phyloP scores from a whole-genome alignment of 768 basidiomycete species.

The Podaxis sp. region DNA sequence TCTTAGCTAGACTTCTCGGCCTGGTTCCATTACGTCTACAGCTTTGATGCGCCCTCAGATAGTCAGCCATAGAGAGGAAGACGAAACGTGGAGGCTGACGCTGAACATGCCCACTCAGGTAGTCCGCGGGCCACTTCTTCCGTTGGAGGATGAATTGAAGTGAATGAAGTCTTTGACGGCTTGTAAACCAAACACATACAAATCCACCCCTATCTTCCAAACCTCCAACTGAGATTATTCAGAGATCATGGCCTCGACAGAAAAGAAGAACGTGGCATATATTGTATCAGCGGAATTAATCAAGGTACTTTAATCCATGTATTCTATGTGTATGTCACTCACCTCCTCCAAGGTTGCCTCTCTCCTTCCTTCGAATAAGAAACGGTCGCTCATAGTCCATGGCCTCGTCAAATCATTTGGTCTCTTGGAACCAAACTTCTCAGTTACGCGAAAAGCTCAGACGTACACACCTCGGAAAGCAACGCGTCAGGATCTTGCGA shows the following conservation, averaged over 20 bases:
- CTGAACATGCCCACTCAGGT: neutral
- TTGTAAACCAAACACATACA: neutral
- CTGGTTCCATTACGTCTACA: too few species aligned
- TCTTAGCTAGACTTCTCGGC: too few species aligned
- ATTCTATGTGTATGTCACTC: neutral
- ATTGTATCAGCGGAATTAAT: conserved; percentile 59
- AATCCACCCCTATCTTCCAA: neutral
- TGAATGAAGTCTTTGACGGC: neutral
- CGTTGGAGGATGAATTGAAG: neutral
- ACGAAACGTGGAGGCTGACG: too few species aligned
- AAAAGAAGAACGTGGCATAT: conserved; percentile 36
- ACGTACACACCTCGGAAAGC: conserved; percentile 58
- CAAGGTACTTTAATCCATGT: conserved; percentile 35
- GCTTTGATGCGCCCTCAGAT: too few species aligned
- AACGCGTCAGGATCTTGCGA: conserved; percentile 51
- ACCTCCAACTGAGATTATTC: neutral
- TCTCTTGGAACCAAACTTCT: conserved; percentile 37
- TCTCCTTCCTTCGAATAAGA: conserved; percentile 67
- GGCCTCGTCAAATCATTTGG: conserved; percentile 55
- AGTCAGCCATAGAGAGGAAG: too few species aligned
- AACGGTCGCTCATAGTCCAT: conserved; percentile 67
- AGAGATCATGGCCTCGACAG: neutral
- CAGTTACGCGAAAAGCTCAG: conserved; percentile 30
- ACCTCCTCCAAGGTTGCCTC: conserved; percentile 35
- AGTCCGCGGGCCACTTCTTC: neutral